Evolutionary conservation across 345 rosid species (phyloP).

Genomic region (Erysimum cheiranthoides): DNA sequence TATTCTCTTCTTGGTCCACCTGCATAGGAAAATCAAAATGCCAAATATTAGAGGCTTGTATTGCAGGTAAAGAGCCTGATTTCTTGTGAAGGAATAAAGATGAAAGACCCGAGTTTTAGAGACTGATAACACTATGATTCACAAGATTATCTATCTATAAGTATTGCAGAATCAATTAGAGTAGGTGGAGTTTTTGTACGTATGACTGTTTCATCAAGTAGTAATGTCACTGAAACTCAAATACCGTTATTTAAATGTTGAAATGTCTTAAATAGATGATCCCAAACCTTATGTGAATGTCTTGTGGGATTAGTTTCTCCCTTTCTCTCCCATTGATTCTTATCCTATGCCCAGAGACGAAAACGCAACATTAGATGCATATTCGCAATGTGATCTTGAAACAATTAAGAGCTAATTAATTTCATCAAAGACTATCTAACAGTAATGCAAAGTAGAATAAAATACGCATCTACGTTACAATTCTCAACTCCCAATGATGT

Average conservation of each 20-base stretch:
- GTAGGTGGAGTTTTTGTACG: background rate
- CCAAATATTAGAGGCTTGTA: background rate
- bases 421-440: background rate
- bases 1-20: conserved; percentile 32
- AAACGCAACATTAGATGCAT: background rate
- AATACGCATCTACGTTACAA: conserved; percentile 1
- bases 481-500: background rate
- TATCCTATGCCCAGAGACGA: conserved; percentile 16
- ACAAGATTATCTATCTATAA: conserved; percentile 17
- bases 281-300: conserved; percentile 31
- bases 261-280: background rate
- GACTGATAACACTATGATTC: background rate
- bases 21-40: conserved; percentile 19
- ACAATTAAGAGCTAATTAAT: background rate
- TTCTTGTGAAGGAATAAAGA: conserved; percentile 2
- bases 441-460: conserved; percentile 9
- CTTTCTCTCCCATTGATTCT: conserved; percentile 41
- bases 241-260: background rate
- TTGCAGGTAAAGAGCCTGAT: background rate
- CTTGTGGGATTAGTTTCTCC: conserved; percentile 32
- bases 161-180: background rate
- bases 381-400: background rate
- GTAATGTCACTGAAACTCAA: background rate
- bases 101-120: background rate
- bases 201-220: background rate